Evolutionary conservation across 2,329 filamentous ascomycete species (phyloP).

Genomic region (Talaromyces sp.): DNA sequence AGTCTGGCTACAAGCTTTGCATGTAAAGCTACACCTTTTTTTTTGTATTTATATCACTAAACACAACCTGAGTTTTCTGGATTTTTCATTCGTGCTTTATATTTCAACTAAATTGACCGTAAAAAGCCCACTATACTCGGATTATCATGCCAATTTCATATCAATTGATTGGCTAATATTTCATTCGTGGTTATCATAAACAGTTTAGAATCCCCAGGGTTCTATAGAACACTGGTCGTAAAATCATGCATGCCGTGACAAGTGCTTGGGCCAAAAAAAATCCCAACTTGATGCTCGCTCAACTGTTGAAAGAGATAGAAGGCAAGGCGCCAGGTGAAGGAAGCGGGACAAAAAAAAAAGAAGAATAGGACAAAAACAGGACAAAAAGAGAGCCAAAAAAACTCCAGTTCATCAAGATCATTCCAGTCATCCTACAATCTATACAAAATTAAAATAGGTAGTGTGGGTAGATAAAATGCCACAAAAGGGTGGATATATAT

Average conservation of each 20-base stretch:
- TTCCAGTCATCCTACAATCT: neutral
- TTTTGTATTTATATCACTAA: neutral
- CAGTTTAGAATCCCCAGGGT: no score
- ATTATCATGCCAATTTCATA: no score
- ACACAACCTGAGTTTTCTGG: neutral
- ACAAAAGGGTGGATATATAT: neutral
- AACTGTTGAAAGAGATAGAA: no score
- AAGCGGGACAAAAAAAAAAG: neutral
- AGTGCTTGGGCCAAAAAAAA: no score
- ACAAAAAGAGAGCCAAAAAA: neutral
- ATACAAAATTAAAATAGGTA: neutral
- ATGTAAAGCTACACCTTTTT: neutral
- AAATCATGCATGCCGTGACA: no score
- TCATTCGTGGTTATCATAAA: no score
- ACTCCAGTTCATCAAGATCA: neutral
- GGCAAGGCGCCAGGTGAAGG: no score
- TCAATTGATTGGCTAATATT: no score
- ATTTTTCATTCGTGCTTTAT: neutral
- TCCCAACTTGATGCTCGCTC: no score
- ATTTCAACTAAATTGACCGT: neutral
- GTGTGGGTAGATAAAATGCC: neutral
- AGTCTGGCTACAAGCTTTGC: neutral
- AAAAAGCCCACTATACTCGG: neutral
- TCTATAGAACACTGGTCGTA: no score
- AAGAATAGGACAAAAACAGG: neutral